Base-by-base conservation (phyloP, 2,329 filamentous ascomycete genomes). In the Aureobasidium pullulans region DNA sequence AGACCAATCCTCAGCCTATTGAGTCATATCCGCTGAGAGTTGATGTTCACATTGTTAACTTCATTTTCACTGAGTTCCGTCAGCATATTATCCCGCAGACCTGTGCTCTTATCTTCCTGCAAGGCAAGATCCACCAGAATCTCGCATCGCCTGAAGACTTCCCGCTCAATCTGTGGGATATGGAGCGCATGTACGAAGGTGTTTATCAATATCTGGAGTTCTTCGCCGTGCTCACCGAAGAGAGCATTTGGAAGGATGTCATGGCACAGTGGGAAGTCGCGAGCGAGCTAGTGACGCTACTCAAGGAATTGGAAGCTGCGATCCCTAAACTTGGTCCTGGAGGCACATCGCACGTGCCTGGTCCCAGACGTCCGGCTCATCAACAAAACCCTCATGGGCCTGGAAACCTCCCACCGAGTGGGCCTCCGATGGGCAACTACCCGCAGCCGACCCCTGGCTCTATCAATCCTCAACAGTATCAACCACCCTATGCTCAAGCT, bases 141-240 rank as follows among this genome's bases (percentile, higher is more conserved):
- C 81, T 85, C 60, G 84, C 87, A 15, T 83, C 93, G 62, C 85
- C 90, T 0, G 85, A 89, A 62, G 92, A 96, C 68, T 97, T 96
- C 67, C 93, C 93, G 0, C 85, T 96, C 1, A 95, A 97, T 67
- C 82, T 91, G 48, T 97, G 93, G 93, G 93, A 97, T 68, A 96
- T 97, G 88, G 93, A 97, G 71, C 85, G 93, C 13, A 93, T 95
- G 61, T 96, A 96, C 71, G 93, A 97, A 68, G 93, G 93, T 0
- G 84, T 97, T 1, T 90, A 92, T 54, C 92, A 96, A 72, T 96
- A 96, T 69, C 83, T 97, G 1, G 92, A 96, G 66, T 96, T 97
- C 70, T 88, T 96, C 57, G 90, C 88, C 15, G 92, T 94, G 0
- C 83, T 96, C 31, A 91, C 90, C 0, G 92, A 96, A 68, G 88